Conservation (phyloP, 768 basidiomycete species). For the Kwoniella botswanensis region DNA sequence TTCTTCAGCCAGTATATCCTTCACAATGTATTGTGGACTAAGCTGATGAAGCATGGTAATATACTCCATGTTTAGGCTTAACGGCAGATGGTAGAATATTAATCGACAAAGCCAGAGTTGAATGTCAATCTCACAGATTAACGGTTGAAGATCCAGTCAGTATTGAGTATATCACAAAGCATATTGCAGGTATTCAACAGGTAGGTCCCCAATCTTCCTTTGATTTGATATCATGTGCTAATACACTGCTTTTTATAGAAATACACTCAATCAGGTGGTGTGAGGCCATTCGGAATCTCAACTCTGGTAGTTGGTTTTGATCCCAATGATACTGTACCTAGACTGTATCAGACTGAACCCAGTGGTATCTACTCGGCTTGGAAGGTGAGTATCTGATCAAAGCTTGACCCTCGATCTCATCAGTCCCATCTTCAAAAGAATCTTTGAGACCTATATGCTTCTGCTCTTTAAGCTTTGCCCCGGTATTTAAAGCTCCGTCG, state of each 20-base stretch:
- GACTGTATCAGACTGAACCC: conserved; percentile 95
- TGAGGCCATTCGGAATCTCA: conserved; percentile 96
- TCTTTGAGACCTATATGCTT: too few species aligned
- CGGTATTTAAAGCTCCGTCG: too few species aligned
- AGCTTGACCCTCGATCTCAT: background rate
- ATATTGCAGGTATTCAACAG: conserved; percentile 99
- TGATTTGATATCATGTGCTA: background rate
- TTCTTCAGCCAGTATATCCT: background rate
- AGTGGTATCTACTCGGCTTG: conserved; percentile 97
- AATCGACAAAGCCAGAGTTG: conserved; percentile 96
- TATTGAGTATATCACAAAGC: conserved; percentile 96
- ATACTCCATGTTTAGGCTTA: conserved; percentile 63
- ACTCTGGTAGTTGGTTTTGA: conserved; percentile 97
- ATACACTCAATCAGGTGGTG: conserved; percentile 99
- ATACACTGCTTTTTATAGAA: conserved; percentile 63
- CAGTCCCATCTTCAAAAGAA: background rate
- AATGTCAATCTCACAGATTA: conserved; percentile 95
- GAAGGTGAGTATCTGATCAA: conserved; percentile 69
- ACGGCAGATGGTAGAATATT: conserved; percentile 97
- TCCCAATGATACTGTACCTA: conserved; percentile 82
- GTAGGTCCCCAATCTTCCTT: conserved; percentile 60
- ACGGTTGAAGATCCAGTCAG: conserved; percentile 98
- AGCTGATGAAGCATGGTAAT: background rate
- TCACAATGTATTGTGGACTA: background rate
- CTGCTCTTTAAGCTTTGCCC: too few species aligned